Percentiles rank a stretch among this genome's conserved stretches.
Evolutionary conservation across 2,329 filamentous ascomycete species (phyloP).

Genomic region (Raffaelea deltoideospora): DNA sequence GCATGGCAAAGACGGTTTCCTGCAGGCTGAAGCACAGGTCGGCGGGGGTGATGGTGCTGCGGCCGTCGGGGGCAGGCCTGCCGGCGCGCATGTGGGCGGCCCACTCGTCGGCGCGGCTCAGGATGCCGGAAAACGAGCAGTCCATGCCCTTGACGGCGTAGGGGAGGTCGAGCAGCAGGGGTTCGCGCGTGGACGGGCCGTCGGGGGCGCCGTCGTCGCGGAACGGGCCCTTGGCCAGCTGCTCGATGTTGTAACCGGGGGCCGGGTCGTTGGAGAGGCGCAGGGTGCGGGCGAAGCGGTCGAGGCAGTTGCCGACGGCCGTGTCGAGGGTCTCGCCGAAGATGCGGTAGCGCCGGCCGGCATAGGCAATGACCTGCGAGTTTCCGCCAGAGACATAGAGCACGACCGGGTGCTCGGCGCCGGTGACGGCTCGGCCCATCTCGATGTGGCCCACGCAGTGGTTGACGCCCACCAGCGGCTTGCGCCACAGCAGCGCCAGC

Average conservation of each 20-base stretch:
- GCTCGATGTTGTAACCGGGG: slow-evolving; percentile 95
- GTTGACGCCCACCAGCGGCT: slow-evolving; percentile 87
- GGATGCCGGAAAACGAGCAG: slow-evolving; percentile 85
- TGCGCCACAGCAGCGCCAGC: slow-evolving; percentile 68
- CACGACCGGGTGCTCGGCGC: slow-evolving; percentile 81
- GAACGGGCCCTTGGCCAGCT: slow-evolving; percentile 47
- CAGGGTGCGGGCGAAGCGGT: slow-evolving; percentile 85
- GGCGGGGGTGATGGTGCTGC: slow-evolving; percentile 58
- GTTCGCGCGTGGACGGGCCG: slow-evolving; percentile 40
- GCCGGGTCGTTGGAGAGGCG: slow-evolving; percentile 90
- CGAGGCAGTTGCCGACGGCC: slow-evolving; percentile 92
- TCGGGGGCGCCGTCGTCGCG: slow-evolving; percentile 2
- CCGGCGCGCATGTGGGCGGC: slow-evolving; percentile 48
- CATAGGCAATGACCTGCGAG: slow-evolving; percentile 95
- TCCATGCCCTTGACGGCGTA: slow-evolving; percentile 99
- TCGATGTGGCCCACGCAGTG: slow-evolving; percentile 98
- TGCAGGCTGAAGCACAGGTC: slow-evolving; percentile 91
- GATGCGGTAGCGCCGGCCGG: slow-evolving; percentile 85
- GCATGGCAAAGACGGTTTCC: slow-evolving; percentile 91
- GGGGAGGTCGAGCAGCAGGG: slow-evolving; percentile 66
- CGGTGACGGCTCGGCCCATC: slow-evolving; percentile 90
- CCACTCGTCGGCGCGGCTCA: slow-evolving; percentile 68
- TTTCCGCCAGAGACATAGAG: slow-evolving; percentile 93
- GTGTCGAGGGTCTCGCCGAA: slow-evolving; percentile 97
- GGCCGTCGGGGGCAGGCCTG: slow-evolving; percentile 27